Percentiles rank a stretch among this genome's conserved stretches.
phyloP scores from a whole-genome alignment of 192 early-diverging fungal genomes.

The Haplosporangium gracile region DNA sequence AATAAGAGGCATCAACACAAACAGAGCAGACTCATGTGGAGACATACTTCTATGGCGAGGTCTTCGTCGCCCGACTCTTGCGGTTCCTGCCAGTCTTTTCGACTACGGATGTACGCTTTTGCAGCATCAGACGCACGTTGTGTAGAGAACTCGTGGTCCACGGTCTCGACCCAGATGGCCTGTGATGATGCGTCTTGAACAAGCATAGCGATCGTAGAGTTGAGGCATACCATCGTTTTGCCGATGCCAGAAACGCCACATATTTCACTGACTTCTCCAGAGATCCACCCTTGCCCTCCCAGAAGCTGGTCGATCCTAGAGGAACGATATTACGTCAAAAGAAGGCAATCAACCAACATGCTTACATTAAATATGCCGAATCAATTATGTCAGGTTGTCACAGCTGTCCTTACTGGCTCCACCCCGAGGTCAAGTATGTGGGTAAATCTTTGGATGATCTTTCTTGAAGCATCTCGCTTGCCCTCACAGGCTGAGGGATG shows the following conservation, averaged over 20 bases:
- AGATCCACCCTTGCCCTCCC: slow-evolving; percentile 25
- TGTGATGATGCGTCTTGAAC: background rate
- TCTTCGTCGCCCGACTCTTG: background rate
- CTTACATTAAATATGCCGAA: background rate
- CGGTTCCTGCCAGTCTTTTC: background rate
- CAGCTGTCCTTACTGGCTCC: background rate
- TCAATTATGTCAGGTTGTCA: too few relatives aligned
- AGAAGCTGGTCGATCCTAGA: slow-evolving; percentile 31
- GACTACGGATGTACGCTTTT: background rate
- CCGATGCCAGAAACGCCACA: slow-evolving; percentile 25
- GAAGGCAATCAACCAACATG: background rate
- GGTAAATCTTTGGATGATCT: background rate
- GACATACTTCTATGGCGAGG: background rate
- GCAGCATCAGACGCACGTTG: slow-evolving; percentile 19
- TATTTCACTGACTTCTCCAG: slow-evolving; percentile 43
- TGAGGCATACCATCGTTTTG: slow-evolving; percentile 36
- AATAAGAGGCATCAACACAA: background rate
- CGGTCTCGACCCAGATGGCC: slow-evolving; percentile 46
- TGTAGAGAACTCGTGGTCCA: slow-evolving; percentile 32
- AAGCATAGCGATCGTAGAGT: slow-evolving; percentile 16
- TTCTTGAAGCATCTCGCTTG: slow-evolving; percentile 13
- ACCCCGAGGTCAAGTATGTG: slow-evolving; percentile 20
- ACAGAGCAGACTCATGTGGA: background rate
- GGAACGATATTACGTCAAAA: background rate
- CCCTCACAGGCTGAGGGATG: slow-evolving; percentile 15